Base-by-base conservation (phyloP, 2,329 filamentous ascomycete genomes). In the Apiospora hydei region DNA sequence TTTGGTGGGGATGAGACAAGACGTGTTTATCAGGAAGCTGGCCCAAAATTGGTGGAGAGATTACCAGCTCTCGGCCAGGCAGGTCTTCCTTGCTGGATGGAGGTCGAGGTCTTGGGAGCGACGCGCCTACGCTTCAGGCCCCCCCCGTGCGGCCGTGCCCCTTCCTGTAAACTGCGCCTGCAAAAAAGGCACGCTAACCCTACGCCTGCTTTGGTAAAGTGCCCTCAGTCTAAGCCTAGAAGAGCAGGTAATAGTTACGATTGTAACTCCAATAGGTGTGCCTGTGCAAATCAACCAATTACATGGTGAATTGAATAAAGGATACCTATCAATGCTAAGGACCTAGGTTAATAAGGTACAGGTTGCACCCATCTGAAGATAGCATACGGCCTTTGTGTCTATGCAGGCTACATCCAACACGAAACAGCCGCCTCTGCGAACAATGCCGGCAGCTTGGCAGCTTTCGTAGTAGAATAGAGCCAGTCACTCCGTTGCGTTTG, bases 11-110 rank as follows among this genome's bases (percentile, higher is more conserved):
- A 64, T 64, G 34, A 41, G 57, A 41, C 57, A 64, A n/a, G 57
- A 64, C 57, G 57, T 64, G 57, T 64, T 64, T 64, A 64, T 64
- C 30, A 64, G 57, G 53, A 41, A 64, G 57, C 57, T 64, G 57
- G 34, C 57, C 57, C 57, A 64, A 64, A 64, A 41, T 41, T 64
- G 57, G 57, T 64, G 57, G 57, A 64, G 57, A 61, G 26, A 61
- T 41, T 61, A 61, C 38, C 30, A 61, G 53, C 53, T 38, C 53
- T 38, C 51, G 16, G 51, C 51, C 24, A 57, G 21, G 47, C 47
- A 49, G 21, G 34, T 38, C 13, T 43, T 3, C 41, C 13, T 43
- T 5, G 34, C 34, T 38, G 34, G n/a, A n/a, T 30, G 26, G 26
- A 30, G 26, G 26, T 30, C 26, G 21, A 51, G 49, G 30, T 61